A percentile compares a stretch with the other conserved stretches of the same genome.
phyloP scores from a whole-genome alignment of 768 basidiomycete genomes.

The Lactarius pseudohatsudake region DNA sequence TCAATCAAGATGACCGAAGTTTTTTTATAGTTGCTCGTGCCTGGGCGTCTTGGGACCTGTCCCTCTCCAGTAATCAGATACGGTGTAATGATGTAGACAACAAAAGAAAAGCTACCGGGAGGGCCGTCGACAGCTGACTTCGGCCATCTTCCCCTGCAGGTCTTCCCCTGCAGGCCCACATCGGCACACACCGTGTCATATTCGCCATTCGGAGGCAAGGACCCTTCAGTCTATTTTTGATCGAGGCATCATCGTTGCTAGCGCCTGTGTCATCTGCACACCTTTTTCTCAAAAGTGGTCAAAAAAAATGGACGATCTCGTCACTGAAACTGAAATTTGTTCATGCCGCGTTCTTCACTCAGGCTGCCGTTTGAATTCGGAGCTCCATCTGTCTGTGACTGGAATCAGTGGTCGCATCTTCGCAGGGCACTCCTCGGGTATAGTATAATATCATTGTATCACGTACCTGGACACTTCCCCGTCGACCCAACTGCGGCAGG shows the following conservation, averaged over 20 bases:
- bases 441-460: background rate
- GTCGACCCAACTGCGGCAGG: background rate
- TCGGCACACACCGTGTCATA: background rate
- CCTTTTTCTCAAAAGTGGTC: background rate
- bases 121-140: background rate
- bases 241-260: background rate
- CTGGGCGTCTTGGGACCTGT: background rate
- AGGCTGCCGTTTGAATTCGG: background rate
- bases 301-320: background rate
- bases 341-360: background rate
- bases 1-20: background rate
- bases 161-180: too few relatives aligned
- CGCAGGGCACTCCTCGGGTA: background rate
- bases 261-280: background rate
- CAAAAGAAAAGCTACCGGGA: background rate
- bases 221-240: background rate
- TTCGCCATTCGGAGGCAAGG: background rate
- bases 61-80: background rate
- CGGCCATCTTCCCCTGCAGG: background rate
- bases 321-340: background rate
- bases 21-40: background rate
- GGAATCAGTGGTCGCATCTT: background rate
- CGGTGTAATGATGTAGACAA: background rate
- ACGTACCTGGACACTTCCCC: background rate
- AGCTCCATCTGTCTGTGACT: background rate